A percentile compares a stretch with the other conserved stretches of the same genome.
phyloP scores from a whole-genome alignment of 1,284 basidiomycete genomes.

The Inonotus obliquus region DNA sequence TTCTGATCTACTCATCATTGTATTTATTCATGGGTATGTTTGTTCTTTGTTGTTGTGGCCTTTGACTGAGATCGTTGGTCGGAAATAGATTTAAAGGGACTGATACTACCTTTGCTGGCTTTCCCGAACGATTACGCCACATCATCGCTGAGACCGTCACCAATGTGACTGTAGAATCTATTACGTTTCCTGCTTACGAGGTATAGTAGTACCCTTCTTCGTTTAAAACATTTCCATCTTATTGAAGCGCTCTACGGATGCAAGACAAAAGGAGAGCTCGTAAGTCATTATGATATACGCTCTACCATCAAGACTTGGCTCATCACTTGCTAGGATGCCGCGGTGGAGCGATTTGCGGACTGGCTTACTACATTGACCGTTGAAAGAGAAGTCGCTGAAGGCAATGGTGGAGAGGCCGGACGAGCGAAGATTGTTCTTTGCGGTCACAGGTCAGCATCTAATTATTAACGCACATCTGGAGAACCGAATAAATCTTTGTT shows the following conservation, averaged over 20 bases:
- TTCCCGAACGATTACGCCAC: constrained; percentile 75
- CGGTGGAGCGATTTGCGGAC: constrained; percentile 79
- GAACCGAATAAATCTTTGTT: neutral
- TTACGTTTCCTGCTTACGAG: constrained; percentile 89
- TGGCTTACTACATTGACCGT: constrained; percentile 84
- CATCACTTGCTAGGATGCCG: constrained; percentile 52
- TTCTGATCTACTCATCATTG: constrained; percentile 41
- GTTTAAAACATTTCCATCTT: constrained; percentile 16
- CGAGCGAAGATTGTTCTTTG: constrained; percentile 82
- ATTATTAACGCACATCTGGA: neutral
- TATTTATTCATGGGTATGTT: constrained; percentile 53
- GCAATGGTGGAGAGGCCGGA: constrained; percentile 66
- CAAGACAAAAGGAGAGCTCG: constrained; percentile 83
- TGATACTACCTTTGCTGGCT: constrained; percentile 71
- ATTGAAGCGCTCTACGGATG: neutral
- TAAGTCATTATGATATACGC: constrained; percentile 35
- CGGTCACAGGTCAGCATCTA: constrained; percentile 72
- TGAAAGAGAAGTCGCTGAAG: constrained; percentile 67
- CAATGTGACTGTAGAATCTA: constrained; percentile 59
- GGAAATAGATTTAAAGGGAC: constrained; percentile 62
- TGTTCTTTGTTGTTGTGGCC: neutral
- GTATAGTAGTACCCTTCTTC: constrained; percentile 34
- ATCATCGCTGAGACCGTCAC: constrained; percentile 58
- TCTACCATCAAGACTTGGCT: neutral
- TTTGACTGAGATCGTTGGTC: constrained; percentile 1